Evolutionary conservation across 805 yeast genomes (phyloP).

Genomic region (Ascoidea rubescens): DNA sequence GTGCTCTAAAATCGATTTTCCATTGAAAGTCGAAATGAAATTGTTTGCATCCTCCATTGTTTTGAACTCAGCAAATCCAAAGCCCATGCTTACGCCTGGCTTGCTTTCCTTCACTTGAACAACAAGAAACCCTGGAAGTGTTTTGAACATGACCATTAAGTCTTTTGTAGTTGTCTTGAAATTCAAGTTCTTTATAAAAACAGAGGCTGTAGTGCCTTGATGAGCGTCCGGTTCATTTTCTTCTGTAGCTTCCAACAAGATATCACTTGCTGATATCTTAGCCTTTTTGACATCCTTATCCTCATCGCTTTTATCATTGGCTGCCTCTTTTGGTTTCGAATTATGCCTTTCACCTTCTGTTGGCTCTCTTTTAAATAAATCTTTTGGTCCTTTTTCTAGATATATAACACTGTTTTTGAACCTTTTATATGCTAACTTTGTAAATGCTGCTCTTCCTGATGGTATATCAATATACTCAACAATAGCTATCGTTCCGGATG

Average conservation of each 20-base stretch:
- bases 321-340: slow-evolving; percentile 12
- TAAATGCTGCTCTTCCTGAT: slow-evolving; percentile 79
- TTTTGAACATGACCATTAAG: slow-evolving; percentile 47
- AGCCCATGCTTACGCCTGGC: slow-evolving; percentile 82
- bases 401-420: slow-evolving; percentile 79
- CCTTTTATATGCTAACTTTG: slow-evolving; percentile 75
- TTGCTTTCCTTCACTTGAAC: slow-evolving; percentile 65
- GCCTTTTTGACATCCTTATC: slow-evolving; percentile 22
- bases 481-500: slow-evolving; percentile 91
- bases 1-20: slow-evolving; percentile 76
- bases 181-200: slow-evolving; percentile 85
- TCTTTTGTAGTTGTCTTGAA: slow-evolving; percentile 57
- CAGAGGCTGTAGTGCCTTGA: slow-evolving; percentile 71
- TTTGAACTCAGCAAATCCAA: slow-evolving; percentile 87
- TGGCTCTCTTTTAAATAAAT: slow-evolving; percentile 54
- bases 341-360: slow-evolving; percentile 20
- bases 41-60: slow-evolving; percentile 64
- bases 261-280: slow-evolving; percentile 29
- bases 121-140: slow-evolving; percentile 64
- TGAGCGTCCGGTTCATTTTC: slow-evolving; percentile 26
- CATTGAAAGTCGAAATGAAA: slow-evolving; percentile 66
- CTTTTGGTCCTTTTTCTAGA: slow-evolving; percentile 87
- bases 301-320: slow-evolving; percentile 22
- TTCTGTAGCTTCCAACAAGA: slow-evolving; percentile 22
- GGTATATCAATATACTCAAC: slow-evolving; percentile 77